Evolutionary conservation across 208 protist species (phyloP).

Genomic region (Acanthamoeba royreba): DNA sequence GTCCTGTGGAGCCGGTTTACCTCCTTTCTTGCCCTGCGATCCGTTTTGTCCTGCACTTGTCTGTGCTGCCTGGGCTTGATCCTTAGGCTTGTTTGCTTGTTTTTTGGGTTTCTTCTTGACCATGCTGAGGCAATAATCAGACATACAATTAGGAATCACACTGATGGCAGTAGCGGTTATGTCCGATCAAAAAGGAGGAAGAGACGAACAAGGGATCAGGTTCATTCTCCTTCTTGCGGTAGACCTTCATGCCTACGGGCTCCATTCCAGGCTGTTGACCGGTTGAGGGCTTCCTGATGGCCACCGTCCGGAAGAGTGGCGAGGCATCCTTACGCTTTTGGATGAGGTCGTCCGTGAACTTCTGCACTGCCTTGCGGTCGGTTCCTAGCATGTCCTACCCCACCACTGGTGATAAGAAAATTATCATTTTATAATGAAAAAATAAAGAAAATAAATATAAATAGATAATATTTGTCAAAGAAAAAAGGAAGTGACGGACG

Average conservation of each 20-base stretch:
- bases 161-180: too few species aligned
- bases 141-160: not conserved
- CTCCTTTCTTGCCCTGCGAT: not conserved
- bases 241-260: not conserved
- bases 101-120: conserved; percentile 23
- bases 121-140: too few species aligned
- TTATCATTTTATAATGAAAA: too few species aligned
- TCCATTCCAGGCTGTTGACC: not conserved
- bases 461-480: too few species aligned
- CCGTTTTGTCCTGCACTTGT: too few species aligned
- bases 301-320: not conserved
- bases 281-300: not conserved
- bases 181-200: not conserved
- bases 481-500: too few species aligned
- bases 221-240: conserved; percentile 11
- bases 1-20: not conserved
- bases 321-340: conserved; percentile 10
- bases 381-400: not conserved
- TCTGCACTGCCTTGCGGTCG: conserved; percentile 23
- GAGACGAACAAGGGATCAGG: not conserved
- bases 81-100: not conserved
- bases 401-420: not conserved
- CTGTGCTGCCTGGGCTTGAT: not conserved
- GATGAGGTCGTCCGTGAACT: conserved; percentile 5
- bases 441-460: not conserved